These are phyloP conservation scores for Cercospora zeae-maydis DNA, from an alignment of 2,329 filamentous ascomycete species.

Conservation along the genomic window DNA sequence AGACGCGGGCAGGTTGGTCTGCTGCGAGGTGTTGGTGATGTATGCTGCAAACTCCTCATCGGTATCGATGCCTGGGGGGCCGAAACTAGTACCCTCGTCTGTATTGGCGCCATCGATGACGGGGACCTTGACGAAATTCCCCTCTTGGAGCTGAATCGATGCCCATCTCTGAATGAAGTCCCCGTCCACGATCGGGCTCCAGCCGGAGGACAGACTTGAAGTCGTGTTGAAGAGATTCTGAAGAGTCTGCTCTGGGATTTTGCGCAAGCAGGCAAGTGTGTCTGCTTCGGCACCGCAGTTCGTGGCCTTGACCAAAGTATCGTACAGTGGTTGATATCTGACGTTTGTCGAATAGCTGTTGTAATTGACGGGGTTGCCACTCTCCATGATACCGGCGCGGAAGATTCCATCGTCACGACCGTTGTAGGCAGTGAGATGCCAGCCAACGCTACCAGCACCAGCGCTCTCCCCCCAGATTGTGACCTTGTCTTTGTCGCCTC, in stretches of 20 bases:
- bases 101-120: conserved; percentile 55
- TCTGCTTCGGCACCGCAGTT: conserved; percentile 57
- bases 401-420: conserved; percentile 49
- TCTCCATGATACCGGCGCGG: conserved; percentile 47
- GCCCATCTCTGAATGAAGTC: conserved; percentile 54
- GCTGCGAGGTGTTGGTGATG: conserved; percentile 33
- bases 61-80: conserved; percentile 53
- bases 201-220: conserved; percentile 33
- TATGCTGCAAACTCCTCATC: conserved; percentile 50
- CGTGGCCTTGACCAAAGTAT: conserved; percentile 57
- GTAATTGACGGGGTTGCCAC: conserved; percentile 33
- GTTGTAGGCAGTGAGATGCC: conserved; percentile 46
- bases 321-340: conserved; percentile 56
- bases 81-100: conserved; percentile 62
- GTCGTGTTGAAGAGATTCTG: conserved; percentile 32
- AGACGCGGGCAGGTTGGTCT: conserved; percentile 22
- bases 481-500: conserved; percentile 62
- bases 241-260: conserved; percentile 32
- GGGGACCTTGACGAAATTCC: conserved; percentile 58
- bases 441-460: conserved; percentile 45
- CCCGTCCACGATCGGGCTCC: conserved; percentile 51
- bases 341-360: conserved; percentile 20
- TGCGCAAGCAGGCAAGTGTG: conserved; percentile 64
- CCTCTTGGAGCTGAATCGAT: conserved; percentile 53
- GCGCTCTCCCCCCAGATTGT: conserved; percentile 43